Conservation (phyloP, 805 yeast genomes). For the Torulaspora quercuum region DNA sequence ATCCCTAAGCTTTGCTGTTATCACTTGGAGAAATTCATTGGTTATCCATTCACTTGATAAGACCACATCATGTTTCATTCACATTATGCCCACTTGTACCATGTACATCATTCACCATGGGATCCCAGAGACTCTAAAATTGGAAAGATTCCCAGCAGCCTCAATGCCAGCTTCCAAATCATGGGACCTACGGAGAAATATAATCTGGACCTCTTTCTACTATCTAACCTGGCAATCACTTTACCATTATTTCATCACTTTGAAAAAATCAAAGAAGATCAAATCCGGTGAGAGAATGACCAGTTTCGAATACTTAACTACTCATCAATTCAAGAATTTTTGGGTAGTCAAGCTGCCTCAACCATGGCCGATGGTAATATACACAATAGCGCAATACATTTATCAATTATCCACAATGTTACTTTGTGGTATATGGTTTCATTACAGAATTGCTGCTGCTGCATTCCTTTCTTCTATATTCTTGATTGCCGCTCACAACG, state of each 20-base stretch:
- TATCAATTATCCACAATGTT: conserved; percentile 87
- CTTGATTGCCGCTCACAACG: conserved; percentile 78
- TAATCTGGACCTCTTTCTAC: conserved; percentile 73
- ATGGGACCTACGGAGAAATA: conserved; percentile 57
- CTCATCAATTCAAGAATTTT: conserved; percentile 56
- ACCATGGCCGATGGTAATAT: conserved; percentile 81
- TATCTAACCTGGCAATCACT: conserved; percentile 86
- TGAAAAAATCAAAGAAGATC: conserved; percentile 72
- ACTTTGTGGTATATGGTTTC: conserved; percentile 85
- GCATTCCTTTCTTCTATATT: conserved; percentile 70
- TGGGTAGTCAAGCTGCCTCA: conserved; percentile 90
- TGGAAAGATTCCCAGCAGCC: conserved; percentile 75
- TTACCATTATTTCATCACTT: conserved; percentile 89
- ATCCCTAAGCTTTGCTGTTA: conserved; percentile 86
- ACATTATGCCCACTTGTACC: conserved; percentile 83
- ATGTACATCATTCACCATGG: conserved; percentile 85
- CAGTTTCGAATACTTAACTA: conserved; percentile 79
- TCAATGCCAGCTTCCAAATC: conserved; percentile 47
- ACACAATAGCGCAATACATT: conserved; percentile 78
- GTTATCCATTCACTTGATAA: conserved; percentile 91
- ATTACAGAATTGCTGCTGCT: conserved; percentile 61
- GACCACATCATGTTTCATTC: conserved; percentile 87
- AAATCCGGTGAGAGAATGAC: conserved; percentile 76
- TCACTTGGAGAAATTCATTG: conserved; percentile 92
- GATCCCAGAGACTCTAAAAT: conserved; percentile 49